phyloP scores from a whole-genome alignment of 2,329 filamentous ascomycete species.

The Truncatella angustata region DNA sequence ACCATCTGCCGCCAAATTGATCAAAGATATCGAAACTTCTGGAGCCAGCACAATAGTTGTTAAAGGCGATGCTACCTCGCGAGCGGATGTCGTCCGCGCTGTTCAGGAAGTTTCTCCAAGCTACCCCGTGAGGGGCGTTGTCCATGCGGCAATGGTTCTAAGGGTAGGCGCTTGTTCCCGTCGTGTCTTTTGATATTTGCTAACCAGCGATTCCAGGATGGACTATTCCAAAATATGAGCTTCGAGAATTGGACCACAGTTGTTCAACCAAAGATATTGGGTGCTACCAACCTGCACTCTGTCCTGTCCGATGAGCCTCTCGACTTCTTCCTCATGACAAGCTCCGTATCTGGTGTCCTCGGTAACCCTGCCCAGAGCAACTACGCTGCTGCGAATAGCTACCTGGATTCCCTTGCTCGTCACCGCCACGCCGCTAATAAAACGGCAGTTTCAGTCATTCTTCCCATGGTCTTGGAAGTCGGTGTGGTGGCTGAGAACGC shows the following conservation, averaged over 20 bases:
- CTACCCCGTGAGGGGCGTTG: slow-evolving; percentile 19
- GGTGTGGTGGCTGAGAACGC: slow-evolving; percentile 20
- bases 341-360: slow-evolving; percentile 20
- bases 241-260: neutral
- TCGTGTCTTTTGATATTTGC: neutral
- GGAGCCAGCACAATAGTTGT: slow-evolving; percentile 12
- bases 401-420: slow-evolving; percentile 23
- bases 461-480: slow-evolving; percentile 21
- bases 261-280: slow-evolving; percentile 4
- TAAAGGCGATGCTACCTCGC: slow-evolving; percentile 13
- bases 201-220: neutral
- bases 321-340: slow-evolving; percentile 9
- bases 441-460: slow-evolving; percentile 13
- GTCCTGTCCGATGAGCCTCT: neutral
- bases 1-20: slow-evolving; percentile 20
- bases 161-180: slow-evolving; percentile 10
- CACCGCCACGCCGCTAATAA: neutral
- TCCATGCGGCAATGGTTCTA: slow-evolving; percentile 26
- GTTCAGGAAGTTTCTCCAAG: slow-evolving; percentile 9
- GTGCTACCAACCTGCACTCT: neutral
- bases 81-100: slow-evolving; percentile 9
- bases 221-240: slow-evolving; percentile 1
- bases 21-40: slow-evolving; percentile 11
- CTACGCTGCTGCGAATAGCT: slow-evolving; percentile 29
- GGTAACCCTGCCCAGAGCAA: slow-evolving; percentile 25